phyloP scores from a whole-genome alignment of 305 asterid genomes.

The Fraxinus floribunda region DNA sequence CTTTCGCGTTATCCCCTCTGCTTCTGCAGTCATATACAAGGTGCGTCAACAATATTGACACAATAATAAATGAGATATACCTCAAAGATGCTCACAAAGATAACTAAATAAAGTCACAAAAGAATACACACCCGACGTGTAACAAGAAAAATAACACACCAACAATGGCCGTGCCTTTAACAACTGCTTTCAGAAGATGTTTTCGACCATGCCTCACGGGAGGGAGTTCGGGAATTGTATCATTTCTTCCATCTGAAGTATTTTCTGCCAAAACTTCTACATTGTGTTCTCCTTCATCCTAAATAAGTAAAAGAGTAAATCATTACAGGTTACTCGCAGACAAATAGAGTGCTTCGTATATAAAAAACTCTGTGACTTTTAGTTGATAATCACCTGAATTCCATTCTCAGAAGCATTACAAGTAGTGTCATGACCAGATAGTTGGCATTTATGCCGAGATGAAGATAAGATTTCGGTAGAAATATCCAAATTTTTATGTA shows the following conservation, averaged over 20 bases:
- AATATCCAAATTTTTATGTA: slow-evolving; percentile 15
- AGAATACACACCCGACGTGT: slow-evolving; percentile 51
- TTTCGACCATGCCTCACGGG: slow-evolving; percentile 25
- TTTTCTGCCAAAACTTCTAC: slow-evolving; percentile 10
- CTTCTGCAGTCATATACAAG: slow-evolving; percentile 32
- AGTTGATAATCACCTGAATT: slow-evolving; percentile 33
- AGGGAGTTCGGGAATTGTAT: slow-evolving; percentile 19
- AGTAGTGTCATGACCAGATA: slow-evolving; percentile 9
- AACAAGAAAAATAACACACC: slow-evolving; percentile 58
- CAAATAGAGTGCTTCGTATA: not conserved
- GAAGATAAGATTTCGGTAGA: slow-evolving; percentile 10
- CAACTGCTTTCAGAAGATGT: slow-evolving; percentile 58
- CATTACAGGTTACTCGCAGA: not conserved
- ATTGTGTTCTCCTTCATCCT: slow-evolving; percentile 33
- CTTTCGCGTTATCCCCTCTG: slow-evolving; percentile 36
- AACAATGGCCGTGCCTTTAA: slow-evolving; percentile 70
- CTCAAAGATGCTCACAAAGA: not conserved
- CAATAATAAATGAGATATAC: not conserved
- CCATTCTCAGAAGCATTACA: slow-evolving; percentile 23
- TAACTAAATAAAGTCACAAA: not conserved
- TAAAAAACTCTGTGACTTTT: slow-evolving; percentile 11
- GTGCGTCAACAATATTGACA: slow-evolving; percentile 1
- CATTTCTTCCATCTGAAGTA: slow-evolving; percentile 24
- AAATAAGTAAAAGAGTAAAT: slow-evolving; percentile 20
- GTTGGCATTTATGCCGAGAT: not conserved